These are phyloP conservation scores for Cladosporium sp. DNA, from an alignment of 2,329 filamentous ascomycete species.

Conservation along the genomic window DNA sequence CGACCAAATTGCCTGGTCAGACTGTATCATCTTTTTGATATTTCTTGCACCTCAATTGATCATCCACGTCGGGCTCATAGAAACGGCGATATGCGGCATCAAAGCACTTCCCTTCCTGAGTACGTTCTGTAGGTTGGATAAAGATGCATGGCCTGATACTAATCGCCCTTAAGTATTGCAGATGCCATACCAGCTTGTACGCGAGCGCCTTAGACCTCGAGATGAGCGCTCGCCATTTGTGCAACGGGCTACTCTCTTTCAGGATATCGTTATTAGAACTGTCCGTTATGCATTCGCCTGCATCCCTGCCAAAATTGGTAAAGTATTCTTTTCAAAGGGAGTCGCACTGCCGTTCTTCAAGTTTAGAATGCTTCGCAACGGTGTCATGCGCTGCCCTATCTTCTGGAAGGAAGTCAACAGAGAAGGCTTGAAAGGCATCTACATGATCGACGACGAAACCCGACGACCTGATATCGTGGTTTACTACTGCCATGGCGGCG, in stretches of 20 bases:
- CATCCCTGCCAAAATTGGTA: slow-evolving; percentile 63
- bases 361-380: slow-evolving; percentile 72
- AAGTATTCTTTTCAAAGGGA: slow-evolving; percentile 72
- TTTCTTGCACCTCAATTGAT: slow-evolving; percentile 70
- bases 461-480: slow-evolving; percentile 69
- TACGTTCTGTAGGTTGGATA: slow-evolving; percentile 35
- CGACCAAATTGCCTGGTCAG: slow-evolving; percentile 67
- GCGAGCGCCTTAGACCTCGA: slow-evolving; percentile 49
- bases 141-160: background rate
- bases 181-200: slow-evolving; percentile 56
- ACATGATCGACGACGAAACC: slow-evolving; percentile 60
- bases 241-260: slow-evolving; percentile 66
- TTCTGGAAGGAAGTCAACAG: slow-evolving; percentile 59
- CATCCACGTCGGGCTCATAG: slow-evolving; percentile 60
- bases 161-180: slow-evolving; percentile 45
- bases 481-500: slow-evolving; percentile 79
- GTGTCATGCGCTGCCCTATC: slow-evolving; percentile 58
- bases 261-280: slow-evolving; percentile 72
- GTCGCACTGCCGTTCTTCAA: slow-evolving; percentile 70
- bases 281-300: slow-evolving; percentile 73
- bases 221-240: slow-evolving; percentile 57
- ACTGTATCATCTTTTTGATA: slow-evolving; percentile 68
- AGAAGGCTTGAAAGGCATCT: slow-evolving; percentile 53
- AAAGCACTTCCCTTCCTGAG: slow-evolving; percentile 66
- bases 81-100: slow-evolving; percentile 55